These are phyloP conservation scores for Cladochytrium replicatum DNA, from an alignment of 192 early-diverging fungal genomes.

Conservation along the genomic window DNA sequence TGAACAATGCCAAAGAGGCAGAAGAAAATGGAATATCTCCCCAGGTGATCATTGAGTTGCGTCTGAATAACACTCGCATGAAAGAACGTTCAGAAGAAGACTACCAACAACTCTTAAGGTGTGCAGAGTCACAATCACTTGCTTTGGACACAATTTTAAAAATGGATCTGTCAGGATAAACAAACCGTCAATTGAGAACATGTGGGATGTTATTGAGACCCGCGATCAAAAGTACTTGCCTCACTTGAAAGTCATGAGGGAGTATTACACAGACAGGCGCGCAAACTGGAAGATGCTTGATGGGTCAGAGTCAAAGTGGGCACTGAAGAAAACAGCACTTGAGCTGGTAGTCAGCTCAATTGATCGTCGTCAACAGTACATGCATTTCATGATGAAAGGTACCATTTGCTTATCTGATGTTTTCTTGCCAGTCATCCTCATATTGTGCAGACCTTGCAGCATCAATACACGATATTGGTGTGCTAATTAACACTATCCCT, in stretches of 20 bases:
- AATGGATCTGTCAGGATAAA: conserved; percentile 1
- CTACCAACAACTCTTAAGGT: conserved; percentile 1
- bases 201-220: conserved; percentile 3
- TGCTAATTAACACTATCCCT: conserved; percentile 13
- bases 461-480: conserved; percentile 28
- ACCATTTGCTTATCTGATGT: too few species aligned
- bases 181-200: conserved; percentile 19
- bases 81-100: conserved; percentile 8
- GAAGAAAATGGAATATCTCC: conserved; percentile 33
- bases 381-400: conserved; percentile 24
- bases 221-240: conserved; percentile 14
- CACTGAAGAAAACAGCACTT: conserved; percentile 12
- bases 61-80: conserved; percentile 15
- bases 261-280: conserved; percentile 24
- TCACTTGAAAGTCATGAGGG: conserved; percentile 4
- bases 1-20: conserved; percentile 26
- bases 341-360: conserved; percentile 8
- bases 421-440: not conserved
- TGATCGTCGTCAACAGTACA: conserved; percentile 24
- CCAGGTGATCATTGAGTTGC: conserved; percentile 31
- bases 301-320: conserved; percentile 31
- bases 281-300: conserved; percentile 27
- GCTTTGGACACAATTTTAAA: too few species aligned
- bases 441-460: conserved; percentile 25
- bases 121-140: conserved; percentile 5